These are phyloP conservation scores for Fusarium aywerte DNA, from an alignment of 2,329 filamentous ascomycete genomes.

Conservation along the genomic window DNA sequence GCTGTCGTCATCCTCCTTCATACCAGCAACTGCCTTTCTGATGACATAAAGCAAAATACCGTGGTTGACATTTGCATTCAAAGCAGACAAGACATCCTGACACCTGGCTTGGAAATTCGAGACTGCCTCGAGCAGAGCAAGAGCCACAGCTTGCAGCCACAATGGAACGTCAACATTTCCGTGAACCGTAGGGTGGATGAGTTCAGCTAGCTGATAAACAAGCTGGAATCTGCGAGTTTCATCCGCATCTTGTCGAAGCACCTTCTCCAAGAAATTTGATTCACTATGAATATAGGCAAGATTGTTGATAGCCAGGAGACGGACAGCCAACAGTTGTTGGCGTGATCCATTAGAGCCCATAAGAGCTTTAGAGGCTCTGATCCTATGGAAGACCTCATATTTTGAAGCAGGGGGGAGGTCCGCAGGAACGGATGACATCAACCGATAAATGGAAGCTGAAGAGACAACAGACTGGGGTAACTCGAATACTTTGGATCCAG, in stretches of 20 bases:
- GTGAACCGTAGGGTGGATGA: conserved; percentile 84
- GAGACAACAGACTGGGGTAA: conserved; percentile 67
- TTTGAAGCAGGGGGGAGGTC: conserved; percentile 77
- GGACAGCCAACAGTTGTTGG: conserved; percentile 80
- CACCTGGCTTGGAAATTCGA: conserved; percentile 80
- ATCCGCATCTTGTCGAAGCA: conserved; percentile 87
- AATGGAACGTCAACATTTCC: conserved; percentile 75
- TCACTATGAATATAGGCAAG: conserved; percentile 90
- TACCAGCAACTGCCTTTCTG: conserved; percentile 86
- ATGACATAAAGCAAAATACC: conserved; percentile 94
- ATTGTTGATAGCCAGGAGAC: conserved; percentile 88
- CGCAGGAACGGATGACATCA: conserved; percentile 65
- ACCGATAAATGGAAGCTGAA: conserved; percentile 64
- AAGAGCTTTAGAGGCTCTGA: conserved; percentile 86
- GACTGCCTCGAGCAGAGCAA: conserved; percentile 86
- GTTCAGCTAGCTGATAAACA: conserved; percentile 89
- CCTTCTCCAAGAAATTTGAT: conserved; percentile 82
- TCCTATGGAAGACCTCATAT: conserved; percentile 86
- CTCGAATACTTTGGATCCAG: conserved; percentile 70
- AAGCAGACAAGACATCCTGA: conserved; percentile 85
- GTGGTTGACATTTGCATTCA: conserved; percentile 96
- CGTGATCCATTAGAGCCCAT: conserved; percentile 72
- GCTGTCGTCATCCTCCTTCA: conserved; percentile 66
- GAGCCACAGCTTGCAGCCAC: conserved; percentile 82
- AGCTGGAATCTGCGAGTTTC: conserved; percentile 90